phyloP scores from a whole-genome alignment of 768 basidiomycete species.

The Fomitopsis serialis region DNA sequence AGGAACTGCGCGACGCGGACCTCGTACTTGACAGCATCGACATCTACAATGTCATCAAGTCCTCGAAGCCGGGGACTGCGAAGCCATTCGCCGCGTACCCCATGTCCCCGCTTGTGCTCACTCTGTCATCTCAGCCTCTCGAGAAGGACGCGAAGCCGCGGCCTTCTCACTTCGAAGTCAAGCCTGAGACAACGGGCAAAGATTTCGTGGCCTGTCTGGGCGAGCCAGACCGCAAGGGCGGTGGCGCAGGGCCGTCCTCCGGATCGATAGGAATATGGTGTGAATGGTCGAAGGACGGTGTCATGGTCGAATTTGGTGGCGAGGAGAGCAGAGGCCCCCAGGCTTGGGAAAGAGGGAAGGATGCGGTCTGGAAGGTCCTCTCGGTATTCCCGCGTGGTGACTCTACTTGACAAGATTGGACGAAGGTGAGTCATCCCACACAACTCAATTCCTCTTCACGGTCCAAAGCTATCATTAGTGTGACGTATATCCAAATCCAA shows the following conservation, averaged over 20 bases:
- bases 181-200: slow-evolving; percentile 57
- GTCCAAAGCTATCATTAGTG: background rate
- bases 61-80: slow-evolving; percentile 20
- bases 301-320: slow-evolving; percentile 86
- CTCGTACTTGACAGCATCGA: slow-evolving; percentile 70
- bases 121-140: slow-evolving; percentile 23
- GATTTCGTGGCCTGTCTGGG: slow-evolving; percentile 73
- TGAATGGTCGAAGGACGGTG: slow-evolving; percentile 78
- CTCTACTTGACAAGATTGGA: slow-evolving; percentile 11
- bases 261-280: slow-evolving; percentile 92
- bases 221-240: slow-evolving; percentile 89
- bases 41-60: slow-evolving; percentile 62
- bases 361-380: slow-evolving; percentile 72
- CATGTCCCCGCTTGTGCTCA: slow-evolving; percentile 44
- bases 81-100: slow-evolving; percentile 57
- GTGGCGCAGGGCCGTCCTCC: slow-evolving; percentile 77
- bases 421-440: background rate
- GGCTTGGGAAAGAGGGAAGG: slow-evolving; percentile 85
- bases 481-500: background rate
- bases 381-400: slow-evolving; percentile 54
- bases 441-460: background rate
- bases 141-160: slow-evolving; percentile 23
- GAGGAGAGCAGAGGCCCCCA: slow-evolving; percentile 72
- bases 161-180: slow-evolving; percentile 38
- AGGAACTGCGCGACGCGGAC: slow-evolving; percentile 44